Evolutionary conservation across 495 filamentous ascomycete genomes (phyloP), one percentile per base, ranked within the genome.

Genomic region (Tuber magnatum): DNA sequence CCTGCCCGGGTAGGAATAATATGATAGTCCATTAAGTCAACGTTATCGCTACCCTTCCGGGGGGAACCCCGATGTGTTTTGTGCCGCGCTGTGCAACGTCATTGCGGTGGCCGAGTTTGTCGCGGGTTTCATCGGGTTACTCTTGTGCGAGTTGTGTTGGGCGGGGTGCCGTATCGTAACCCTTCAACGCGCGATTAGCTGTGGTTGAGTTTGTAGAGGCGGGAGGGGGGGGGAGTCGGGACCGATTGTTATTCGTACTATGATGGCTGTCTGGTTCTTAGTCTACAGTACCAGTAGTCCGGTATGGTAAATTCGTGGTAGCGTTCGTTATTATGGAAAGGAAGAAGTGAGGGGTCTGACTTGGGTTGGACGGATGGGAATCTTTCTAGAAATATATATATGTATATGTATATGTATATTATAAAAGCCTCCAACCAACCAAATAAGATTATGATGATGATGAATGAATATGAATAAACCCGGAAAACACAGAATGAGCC

Each of bases 281-380:
- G 56, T 35, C 28, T 2, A n/a, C n/a, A n/a, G n/a, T n/a, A n/a
- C n/a, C n/a, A n/a, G n/a, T n/a, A 28, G 28, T 65, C 28, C 0
- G 16, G 22, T 51, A 20, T 22, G n/a, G n/a, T n/a, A 46, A 56
- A n/a, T 51, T 51, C 46, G 22, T 51, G 41, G 35, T 72, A 38
- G n/a, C n/a, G n/a, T n/a, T n/a, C n/a, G n/a, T n/a, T n/a, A n/a
- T n/a, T n/a, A n/a, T n/a, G 24, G 65, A 35, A 72, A 10, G 43
- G 65, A 41, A 72, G 42, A 72, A 42, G 38, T 69, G 38, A 69
- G 68, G 46, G 4, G 35, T 39, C 35, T 46, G 43, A 71, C 43
- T 71, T 48, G 44, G 43, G 61, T 56, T 65, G 42, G 56, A 43
- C n/a, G 32, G 73, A 48, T 77, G 9, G 71, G 65, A 70, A 73